A percentile compares a stretch with the other conserved stretches of the same genome.
Evolutionary conservation across 768 basidiomycete species (phyloP).

Genomic region (Suillus weaverae): DNA sequence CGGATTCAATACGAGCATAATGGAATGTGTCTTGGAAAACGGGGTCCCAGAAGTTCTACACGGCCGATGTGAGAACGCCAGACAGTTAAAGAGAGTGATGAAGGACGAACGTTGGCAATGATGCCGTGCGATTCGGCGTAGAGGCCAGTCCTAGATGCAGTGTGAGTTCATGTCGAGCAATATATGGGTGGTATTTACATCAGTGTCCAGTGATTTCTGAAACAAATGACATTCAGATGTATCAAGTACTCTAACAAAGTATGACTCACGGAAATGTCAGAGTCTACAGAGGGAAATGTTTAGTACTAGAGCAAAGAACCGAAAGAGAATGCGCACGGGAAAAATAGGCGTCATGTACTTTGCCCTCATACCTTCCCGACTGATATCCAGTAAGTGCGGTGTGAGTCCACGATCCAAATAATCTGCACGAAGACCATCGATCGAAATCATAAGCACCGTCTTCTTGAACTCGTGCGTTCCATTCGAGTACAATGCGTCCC

Average conservation of each 20-base stretch:
- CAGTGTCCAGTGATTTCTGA: constrained; percentile 86
- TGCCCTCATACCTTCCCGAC: constrained; percentile 80
- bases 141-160: constrained; percentile 71
- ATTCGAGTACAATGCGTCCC: constrained; percentile 56
- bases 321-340: constrained; percentile 53
- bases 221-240: constrained; percentile 6
- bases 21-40: constrained; percentile 59
- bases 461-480: constrained; percentile 82
- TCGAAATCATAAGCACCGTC: constrained; percentile 82
- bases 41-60: constrained; percentile 90
- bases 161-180: constrained; percentile 6
- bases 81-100: not conserved
- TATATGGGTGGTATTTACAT: constrained; percentile 48
- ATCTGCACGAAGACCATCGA: constrained; percentile 84
- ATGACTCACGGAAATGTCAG: constrained; percentile 83
- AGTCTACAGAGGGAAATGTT: constrained; percentile 47
- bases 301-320: constrained; percentile 1
- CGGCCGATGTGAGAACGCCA: not conserved
- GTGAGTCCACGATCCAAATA: constrained; percentile 86
- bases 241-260: not conserved
- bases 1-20: constrained; percentile 62
- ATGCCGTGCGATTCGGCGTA: constrained; percentile 91
- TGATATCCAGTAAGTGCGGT: constrained; percentile 78
- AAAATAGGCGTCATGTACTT: constrained; percentile 88
- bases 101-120: constrained; percentile 69